Evolutionary conservation across 2,329 filamentous ascomycete species (phyloP), one percentile per base, ranked within the genome.

Genomic region (Aspergillus awamori): DNA sequence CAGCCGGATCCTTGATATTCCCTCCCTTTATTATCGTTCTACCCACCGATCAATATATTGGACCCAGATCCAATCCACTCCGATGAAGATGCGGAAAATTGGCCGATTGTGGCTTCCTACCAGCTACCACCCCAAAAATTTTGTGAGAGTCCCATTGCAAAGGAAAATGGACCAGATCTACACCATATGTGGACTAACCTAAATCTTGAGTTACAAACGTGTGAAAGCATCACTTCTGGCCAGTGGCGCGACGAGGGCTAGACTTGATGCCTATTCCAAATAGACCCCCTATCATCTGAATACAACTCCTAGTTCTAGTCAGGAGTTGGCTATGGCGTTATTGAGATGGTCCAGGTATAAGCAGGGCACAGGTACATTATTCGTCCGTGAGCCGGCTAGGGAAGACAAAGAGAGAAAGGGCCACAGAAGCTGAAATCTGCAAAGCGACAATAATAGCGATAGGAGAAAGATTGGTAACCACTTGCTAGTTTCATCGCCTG

Each of bases 11-110:
- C 48, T 45, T 11, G 26, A 51, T 58, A 17, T 36, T 58, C 38
- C 26, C 47, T 51, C 47, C 47, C 47, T 51, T 51, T 30, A 33
- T 51, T 26, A 51, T 51, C 26, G n/a, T 51, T 51, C 26, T 51
- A 17, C 15, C 47, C 15, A 56, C 26, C 53, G 39, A 33, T 30
- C 53, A 56, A 56, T 56, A 56, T 56, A 56, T 56, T 56, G 53
- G 22, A 56, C 28, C 26, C 38, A 45, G 53, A 33, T 47, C 22
- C 26, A 24, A 28, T 22, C 39, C 15, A 26, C 26, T 56, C 53
- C 39, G 39, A 45, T 56, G 10, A 26, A n/a, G 30, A 36, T 33
- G 26, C 39, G 53, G 41, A 47, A 38, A 43, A 43, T n/a, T 47
- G 53, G 15, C 53, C 22, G 2, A 30, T 22, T 56, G 39, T n/a